Percentiles rank a stretch among this genome's conserved stretches.
phyloP scores from a whole-genome alignment of 805 yeast genomes.

The Hanseniaspora vineae region DNA sequence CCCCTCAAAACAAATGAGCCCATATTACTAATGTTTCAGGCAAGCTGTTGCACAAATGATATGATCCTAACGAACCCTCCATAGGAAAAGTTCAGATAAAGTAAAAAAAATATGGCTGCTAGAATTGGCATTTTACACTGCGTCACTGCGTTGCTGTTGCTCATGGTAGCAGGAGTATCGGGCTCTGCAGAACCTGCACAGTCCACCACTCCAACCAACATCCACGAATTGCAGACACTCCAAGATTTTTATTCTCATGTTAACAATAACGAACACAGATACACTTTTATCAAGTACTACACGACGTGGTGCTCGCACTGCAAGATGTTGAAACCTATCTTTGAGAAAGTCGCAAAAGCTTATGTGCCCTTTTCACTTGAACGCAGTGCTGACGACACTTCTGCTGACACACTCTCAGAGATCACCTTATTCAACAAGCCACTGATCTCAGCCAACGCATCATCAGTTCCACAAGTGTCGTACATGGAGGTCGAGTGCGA shows the following conservation, averaged over 20 bases:
- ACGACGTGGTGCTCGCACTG: constrained; percentile 71
- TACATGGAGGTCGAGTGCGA: constrained; percentile 24
- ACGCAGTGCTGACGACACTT: neutral
- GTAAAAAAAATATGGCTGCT: too few species aligned
- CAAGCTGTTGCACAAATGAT: too few species aligned
- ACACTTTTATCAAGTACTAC: constrained; percentile 27
- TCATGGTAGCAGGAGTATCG: neutral
- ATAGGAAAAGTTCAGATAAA: too few species aligned
- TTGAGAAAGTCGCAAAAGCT: constrained; percentile 19
- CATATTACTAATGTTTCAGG: too few species aligned
- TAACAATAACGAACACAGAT: constrained; percentile 14
- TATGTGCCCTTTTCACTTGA: too few species aligned
- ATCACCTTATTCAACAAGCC: neutral
- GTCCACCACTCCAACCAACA: neutral
- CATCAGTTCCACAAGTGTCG: neutral
- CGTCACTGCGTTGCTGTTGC: neutral
- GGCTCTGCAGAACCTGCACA: neutral
- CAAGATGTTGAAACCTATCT: constrained; percentile 40
- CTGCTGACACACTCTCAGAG: neutral
- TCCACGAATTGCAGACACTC: neutral
- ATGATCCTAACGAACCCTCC: too few species aligned
- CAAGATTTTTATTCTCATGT: constrained; percentile 17
- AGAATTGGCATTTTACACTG: too few species aligned
- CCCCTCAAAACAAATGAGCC: too few species aligned
- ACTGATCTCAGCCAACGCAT: neutral